These are phyloP conservation scores for Pseudozyma hubeiensis DNA, from an alignment of 1,284 basidiomycete species.

Conservation along the genomic window DNA sequence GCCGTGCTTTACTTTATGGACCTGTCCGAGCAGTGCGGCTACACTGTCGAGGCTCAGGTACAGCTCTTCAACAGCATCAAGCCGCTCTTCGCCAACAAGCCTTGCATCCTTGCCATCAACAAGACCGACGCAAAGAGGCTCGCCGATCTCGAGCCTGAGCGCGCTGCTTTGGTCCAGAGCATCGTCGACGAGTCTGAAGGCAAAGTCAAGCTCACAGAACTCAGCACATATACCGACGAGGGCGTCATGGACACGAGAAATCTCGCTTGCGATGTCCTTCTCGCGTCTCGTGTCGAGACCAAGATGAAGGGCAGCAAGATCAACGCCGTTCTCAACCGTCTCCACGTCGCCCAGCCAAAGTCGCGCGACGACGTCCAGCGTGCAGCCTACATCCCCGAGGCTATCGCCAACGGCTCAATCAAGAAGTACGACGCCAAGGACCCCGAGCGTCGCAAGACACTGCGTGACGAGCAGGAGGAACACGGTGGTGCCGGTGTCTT, in stretches of 20 bases:
- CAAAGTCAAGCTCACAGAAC: conserved; percentile 63
- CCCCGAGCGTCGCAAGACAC: conserved; percentile 59
- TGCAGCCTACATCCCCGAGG: conserved; percentile 60
- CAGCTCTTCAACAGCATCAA: conserved; percentile 69
- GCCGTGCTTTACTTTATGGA: conserved; percentile 69
- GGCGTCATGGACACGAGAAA: conserved; percentile 67
- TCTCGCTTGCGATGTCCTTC: conserved; percentile 64
- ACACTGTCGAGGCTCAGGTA: conserved; percentile 68
- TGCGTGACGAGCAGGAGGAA: conserved; percentile 67
- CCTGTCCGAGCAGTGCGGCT: conserved; percentile 68
- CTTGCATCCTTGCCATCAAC: conserved; percentile 67
- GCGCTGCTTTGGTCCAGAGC: conserved; percentile 58
- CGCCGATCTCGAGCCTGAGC: conserved; percentile 59
- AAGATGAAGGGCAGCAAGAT: conserved; percentile 66
- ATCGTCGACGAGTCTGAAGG: conserved; percentile 61
- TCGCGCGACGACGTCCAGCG: conserved; percentile 64
- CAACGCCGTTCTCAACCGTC: conserved; percentile 65
- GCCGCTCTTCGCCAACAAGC: conserved; percentile 68
- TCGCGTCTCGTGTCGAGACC: conserved; percentile 63
- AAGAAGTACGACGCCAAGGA: conserved; percentile 65
- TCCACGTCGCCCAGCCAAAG: conserved; percentile 66
- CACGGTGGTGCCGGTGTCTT: conserved; percentile 67
- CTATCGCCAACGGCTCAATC: conserved; percentile 48
- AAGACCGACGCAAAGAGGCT: conserved; percentile 64
- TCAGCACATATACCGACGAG: conserved; percentile 68